Evolutionary conservation across 768 basidiomycete genomes (phyloP), one percentile per base, ranked within the genome.

Genomic region (Mycena filopes): DNA sequence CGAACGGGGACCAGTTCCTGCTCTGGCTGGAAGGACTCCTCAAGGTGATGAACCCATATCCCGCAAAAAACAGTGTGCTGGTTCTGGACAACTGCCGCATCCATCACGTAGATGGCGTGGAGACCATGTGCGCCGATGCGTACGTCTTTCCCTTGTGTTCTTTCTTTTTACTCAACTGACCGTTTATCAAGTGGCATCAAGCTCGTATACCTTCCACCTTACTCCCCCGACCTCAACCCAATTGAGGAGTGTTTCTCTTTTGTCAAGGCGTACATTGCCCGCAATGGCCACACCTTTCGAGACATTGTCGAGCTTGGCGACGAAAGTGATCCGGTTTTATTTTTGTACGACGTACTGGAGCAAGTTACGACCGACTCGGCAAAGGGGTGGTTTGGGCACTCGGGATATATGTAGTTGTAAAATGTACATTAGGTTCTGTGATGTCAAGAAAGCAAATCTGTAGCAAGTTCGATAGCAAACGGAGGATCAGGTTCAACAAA

Each of bases 181-280:
- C n/a, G 2, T 55, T 1, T 29, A 2, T 31, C 1, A 23, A 65
- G 63, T 54, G 76, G 73, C 31, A 71, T 72, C 13, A 70, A 65
- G 28, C 71, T 78, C 7, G 33, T 75, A 15, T 77, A 74, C 51
- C 70, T 77, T 1, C 77, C 77, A 5, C 74, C 78, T 13, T 79
- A 79, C 62, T 80, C 74, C 5, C 79, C 78, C 0, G 76, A 80
- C 60, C 67, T 76, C 64, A 79, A 79, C 56, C 79, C 76, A 3
- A 80, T 78, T 60, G 77, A 80, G 60, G 73, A 79, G 55, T 69
- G 69, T 46, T 80, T 80, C 58, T 70, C 70, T 5, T 73, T 49
- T 45, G 61, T 79, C 59, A 79, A 79, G 65, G 41, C 68, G 12
- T 77, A 71, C 57, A 73, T 78, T 18, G 68, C 68, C 11, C 65